Evolutionary conservation across 1,284 basidiomycete species (phyloP).

Genomic region (Puccinia triticina): DNA sequence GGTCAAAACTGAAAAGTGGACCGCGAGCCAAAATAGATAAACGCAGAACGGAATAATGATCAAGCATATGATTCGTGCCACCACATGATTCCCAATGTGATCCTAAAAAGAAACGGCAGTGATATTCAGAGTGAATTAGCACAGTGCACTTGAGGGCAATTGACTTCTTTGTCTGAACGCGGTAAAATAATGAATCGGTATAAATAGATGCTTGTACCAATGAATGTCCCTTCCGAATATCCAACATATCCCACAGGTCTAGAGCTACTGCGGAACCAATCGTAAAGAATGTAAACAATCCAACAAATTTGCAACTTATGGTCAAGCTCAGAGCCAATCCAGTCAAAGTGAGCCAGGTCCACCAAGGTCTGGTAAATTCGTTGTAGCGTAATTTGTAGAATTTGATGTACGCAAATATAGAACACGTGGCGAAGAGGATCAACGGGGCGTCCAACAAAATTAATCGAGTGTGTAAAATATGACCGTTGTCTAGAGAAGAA

Average conservation of each 20-base stretch:
- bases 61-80: constrained; percentile 80
- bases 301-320: constrained; percentile 98
- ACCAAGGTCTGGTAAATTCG: constrained; percentile 86
- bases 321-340: constrained; percentile 92
- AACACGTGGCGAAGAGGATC: constrained; percentile 92
- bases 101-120: constrained; percentile 66
- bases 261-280: constrained; percentile 88
- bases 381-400: constrained; percentile 93
- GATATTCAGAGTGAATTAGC: background rate
- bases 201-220: constrained; percentile 68
- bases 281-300: constrained; percentile 84
- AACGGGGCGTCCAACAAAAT: constrained; percentile 93
- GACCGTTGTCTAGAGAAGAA: constrained; percentile 77
- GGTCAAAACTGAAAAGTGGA: constrained; percentile 89
- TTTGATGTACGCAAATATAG: constrained; percentile 90
- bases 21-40: constrained; percentile 94
- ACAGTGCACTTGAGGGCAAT: background rate
- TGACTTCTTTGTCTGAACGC: background rate
- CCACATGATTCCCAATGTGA: constrained; percentile 85
- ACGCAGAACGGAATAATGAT: constrained; percentile 84
- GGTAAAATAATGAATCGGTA: background rate
- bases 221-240: constrained; percentile 76
- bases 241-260: constrained; percentile 93
- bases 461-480: constrained; percentile 90
- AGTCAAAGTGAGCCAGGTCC: constrained; percentile 88